phyloP scores from a whole-genome alignment of 495 filamentous ascomycete genomes.

The Talaromyces stipitatus region DNA sequence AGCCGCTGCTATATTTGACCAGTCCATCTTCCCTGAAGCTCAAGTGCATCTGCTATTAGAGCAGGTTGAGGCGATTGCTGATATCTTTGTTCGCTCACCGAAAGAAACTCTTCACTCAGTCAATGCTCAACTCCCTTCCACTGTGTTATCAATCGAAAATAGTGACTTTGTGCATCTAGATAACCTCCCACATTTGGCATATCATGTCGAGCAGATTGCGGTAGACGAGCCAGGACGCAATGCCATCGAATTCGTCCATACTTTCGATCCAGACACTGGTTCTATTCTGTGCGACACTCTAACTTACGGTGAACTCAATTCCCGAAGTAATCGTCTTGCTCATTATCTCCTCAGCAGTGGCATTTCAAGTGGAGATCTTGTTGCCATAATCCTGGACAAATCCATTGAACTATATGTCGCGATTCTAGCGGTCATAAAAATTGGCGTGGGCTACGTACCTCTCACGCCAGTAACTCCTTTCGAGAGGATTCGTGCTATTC shows the following conservation, averaged over 20 bases:
- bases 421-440: constrained; percentile 64
- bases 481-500: constrained; percentile 44
- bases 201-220: constrained; percentile 46
- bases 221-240: constrained; percentile 35
- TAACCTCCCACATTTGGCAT: constrained; percentile 28
- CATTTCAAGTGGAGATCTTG: constrained; percentile 40
- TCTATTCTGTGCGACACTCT: constrained; percentile 28
- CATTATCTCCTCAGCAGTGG: constrained; percentile 41
- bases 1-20: constrained; percentile 45
- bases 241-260: constrained; percentile 53
- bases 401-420: constrained; percentile 57
- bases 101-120: constrained; percentile 25
- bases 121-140: constrained; percentile 16
- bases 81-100: constrained; percentile 34
- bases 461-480: constrained; percentile 56
- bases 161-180: constrained; percentile 11
- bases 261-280: constrained; percentile 21
- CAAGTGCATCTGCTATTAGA: constrained; percentile 47
- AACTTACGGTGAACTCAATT: constrained; percentile 57
- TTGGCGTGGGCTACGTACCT: constrained; percentile 67
- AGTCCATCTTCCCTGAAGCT: constrained; percentile 33
- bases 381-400: constrained; percentile 67
- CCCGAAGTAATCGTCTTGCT: constrained; percentile 56
- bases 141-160: constrained; percentile 51
- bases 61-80: constrained; percentile 48